phyloP scores from a whole-genome alignment of 1,139 yeast genomes.

The Diutina rugosa region DNA sequence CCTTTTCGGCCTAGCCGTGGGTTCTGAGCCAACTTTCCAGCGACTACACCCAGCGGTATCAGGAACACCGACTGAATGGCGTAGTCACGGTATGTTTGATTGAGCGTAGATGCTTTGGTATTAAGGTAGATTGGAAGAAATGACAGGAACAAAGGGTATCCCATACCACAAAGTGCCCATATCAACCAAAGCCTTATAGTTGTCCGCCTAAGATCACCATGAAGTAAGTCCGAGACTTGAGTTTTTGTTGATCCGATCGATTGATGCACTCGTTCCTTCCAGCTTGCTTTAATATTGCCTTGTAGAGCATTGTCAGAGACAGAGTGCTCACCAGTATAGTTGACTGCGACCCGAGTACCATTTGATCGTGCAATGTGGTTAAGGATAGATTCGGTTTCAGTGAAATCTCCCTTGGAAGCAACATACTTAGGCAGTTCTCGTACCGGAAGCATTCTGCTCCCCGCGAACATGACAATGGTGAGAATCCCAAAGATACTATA shows the following conservation, averaged over 20 bases:
- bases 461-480: background rate
- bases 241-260: background rate
- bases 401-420: background rate
- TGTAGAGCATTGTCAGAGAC: background rate
- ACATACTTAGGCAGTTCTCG: background rate
- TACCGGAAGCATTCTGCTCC: background rate
- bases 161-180: slow-evolving; percentile 1
- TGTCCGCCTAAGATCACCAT: background rate
- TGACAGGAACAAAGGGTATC: background rate
- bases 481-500: background rate
- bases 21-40: background rate
- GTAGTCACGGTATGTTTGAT: slow-evolving; percentile 2
- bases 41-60: slow-evolving; percentile 1
- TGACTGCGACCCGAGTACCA: background rate
- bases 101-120: background rate
- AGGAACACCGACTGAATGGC: background rate
- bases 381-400: background rate
- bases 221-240: background rate
- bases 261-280: background rate
- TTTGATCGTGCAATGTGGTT: background rate
- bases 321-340: background rate
- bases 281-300: background rate
- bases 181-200: background rate
- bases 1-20: background rate
- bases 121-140: background rate